phyloP scores from a whole-genome alignment of 331 rosid species.

The Rhamnella rubrinervis region DNA sequence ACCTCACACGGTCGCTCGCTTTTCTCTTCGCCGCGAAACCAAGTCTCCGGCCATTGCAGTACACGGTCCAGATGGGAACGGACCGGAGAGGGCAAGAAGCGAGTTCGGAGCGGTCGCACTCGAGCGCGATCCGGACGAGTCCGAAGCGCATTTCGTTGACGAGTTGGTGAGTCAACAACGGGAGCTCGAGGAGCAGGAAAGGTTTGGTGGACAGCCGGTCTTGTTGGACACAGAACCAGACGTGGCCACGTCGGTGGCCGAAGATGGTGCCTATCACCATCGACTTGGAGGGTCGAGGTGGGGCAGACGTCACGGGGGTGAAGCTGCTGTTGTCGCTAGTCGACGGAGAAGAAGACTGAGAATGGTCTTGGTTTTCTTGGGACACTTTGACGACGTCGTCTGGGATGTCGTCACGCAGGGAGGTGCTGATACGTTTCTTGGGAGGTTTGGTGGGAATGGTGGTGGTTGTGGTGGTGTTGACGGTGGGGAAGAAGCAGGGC shows the following conservation, averaged over 20 bases:
- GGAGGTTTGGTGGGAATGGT: constrained; percentile 11
- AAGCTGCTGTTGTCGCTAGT: constrained; percentile 7
- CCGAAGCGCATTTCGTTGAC: constrained; percentile 86
- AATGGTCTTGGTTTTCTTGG: constrained; percentile 13
- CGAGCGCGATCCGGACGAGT: constrained; percentile 81
- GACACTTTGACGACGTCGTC: background rate
- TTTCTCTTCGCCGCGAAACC: constrained; percentile 70
- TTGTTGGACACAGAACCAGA: constrained; percentile 79
- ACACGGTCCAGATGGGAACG: constrained; percentile 68
- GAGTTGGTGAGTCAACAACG: constrained; percentile 65
- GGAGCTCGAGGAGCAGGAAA: constrained; percentile 59
- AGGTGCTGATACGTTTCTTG: constrained; percentile 61
- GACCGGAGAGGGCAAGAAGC: constrained; percentile 53
- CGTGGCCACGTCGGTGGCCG: constrained; percentile 84
- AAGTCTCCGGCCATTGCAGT: constrained; percentile 63
- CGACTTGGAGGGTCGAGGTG: constrained; percentile 64
- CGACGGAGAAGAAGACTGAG: constrained; percentile 36
- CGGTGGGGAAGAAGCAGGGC: constrained; percentile 63
- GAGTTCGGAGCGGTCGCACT: constrained; percentile 44
- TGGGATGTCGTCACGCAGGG: constrained; percentile 44
- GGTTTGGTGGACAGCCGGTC: constrained; percentile 64
- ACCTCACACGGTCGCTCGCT: constrained; percentile 45
- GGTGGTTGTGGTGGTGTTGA: constrained; percentile 18
- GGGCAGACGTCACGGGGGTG: constrained; percentile 1
- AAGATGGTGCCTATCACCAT: constrained; percentile 91